Conservation (phyloP, 345 rosid genomes). For the Angophora floribunda region DNA sequence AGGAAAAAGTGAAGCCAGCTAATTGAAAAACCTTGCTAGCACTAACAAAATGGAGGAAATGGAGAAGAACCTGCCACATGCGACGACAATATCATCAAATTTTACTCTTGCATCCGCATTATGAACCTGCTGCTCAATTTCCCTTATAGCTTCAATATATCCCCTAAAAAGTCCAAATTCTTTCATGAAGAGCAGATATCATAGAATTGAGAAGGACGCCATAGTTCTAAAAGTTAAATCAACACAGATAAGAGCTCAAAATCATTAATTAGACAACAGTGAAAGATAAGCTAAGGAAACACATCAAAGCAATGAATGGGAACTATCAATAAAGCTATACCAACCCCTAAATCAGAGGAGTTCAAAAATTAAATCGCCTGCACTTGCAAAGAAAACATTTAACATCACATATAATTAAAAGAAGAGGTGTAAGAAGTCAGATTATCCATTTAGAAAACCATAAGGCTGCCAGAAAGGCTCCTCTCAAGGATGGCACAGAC, state of each 20-base stretch:
- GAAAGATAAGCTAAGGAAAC: not conserved
- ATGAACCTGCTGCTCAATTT: slow-evolving; percentile 77
- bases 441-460: not conserved
- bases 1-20: not conserved
- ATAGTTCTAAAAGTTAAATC: not conserved
- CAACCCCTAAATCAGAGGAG: not conserved
- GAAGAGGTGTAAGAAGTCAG: not conserved
- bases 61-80: slow-evolving; percentile 84
- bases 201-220: not conserved
- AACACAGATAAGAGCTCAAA: not conserved
- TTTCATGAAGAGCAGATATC: not conserved
- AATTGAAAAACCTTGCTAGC: not conserved
- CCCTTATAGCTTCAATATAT: slow-evolving; percentile 75
- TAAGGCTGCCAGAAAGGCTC: not conserved
- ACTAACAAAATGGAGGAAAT: not conserved
- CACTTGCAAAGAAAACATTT: not conserved
- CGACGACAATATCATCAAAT: slow-evolving; percentile 85
- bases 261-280: not conserved
- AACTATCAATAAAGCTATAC: not conserved
- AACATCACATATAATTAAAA: not conserved
- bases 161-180: slow-evolving; percentile 43
- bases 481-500: not conserved
- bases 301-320: not conserved
- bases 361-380: not conserved
- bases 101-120: slow-evolving; percentile 19